These are phyloP conservation scores for Aspergillus felis DNA, from an alignment of 2,329 filamentous ascomycete species.

Conservation along the genomic window DNA sequence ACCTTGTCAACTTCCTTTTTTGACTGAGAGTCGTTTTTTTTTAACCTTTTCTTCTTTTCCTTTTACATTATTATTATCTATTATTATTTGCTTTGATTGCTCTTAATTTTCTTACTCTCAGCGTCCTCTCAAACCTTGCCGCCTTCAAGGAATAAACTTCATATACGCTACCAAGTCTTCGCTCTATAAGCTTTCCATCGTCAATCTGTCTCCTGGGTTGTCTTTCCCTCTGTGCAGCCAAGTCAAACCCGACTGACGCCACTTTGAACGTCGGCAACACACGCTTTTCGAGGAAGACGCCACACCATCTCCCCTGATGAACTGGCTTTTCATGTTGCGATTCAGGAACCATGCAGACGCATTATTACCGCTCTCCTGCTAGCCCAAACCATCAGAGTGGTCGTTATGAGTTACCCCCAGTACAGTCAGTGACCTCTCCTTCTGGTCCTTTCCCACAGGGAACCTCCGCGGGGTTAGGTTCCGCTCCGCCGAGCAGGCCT, in stretches of 20 bases:
- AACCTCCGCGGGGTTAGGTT: slow-evolving; percentile 25
- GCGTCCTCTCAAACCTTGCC: background rate
- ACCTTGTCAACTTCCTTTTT: slow-evolving; percentile 2
- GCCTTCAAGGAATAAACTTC: background rate
- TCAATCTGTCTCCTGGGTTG: slow-evolving; percentile 8
- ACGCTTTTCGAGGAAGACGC: background rate
- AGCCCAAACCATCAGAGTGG: slow-evolving; percentile 20
- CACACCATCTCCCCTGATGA: slow-evolving; percentile 14
- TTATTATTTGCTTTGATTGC: slow-evolving; percentile 2
- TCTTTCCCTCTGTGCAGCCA: background rate
- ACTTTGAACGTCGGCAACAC: background rate
- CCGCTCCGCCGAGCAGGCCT: slow-evolving; percentile 37
- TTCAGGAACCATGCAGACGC: slow-evolving; percentile 28
- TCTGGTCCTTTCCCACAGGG: slow-evolving; percentile 23
- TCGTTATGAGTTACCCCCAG: slow-evolving; percentile 32
- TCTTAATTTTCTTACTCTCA: slow-evolving; percentile 3
- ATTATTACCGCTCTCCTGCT: slow-evolving; percentile 28
- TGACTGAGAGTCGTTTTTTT: background rate
- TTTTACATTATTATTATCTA: slow-evolving; percentile 1
- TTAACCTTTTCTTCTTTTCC: slow-evolving; percentile 2
- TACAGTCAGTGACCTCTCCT: slow-evolving; percentile 34
- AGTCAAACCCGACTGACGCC: background rate
- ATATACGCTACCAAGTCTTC: background rate
- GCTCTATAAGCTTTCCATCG: background rate
- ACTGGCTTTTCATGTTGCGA: slow-evolving; percentile 12